Base-by-base conservation (phyloP, 257 asterid species). In the Solanum chmielewskii region DNA sequence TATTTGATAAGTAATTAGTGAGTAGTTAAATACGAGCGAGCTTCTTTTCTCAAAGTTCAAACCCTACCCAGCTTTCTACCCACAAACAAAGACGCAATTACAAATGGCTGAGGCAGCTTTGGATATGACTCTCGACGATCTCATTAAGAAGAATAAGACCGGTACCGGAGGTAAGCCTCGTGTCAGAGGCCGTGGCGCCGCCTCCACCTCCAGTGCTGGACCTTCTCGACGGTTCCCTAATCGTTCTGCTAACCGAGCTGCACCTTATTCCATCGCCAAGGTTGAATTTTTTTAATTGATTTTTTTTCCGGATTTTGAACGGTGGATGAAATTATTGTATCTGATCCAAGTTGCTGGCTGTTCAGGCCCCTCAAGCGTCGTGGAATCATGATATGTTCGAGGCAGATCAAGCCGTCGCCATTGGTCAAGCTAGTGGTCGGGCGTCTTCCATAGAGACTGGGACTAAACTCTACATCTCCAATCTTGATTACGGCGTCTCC, bases 401-500 rank as follows among this genome's bases (percentile, higher is more conserved):
- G 45, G 92, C 86, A 84, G 89, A 86, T 84, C 90, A 87, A 14
- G 85, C 69, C 59, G 86, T 87, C 12, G 78, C 70, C 83, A 62
- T 89, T 56, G 89, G 86, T 7, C 92, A 91, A 62, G 64, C 64
- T 31, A 89, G 89, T 11, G 98, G 92, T 15, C 94, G 93, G 47
- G 85, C 94, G 14, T 91, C 98, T 80, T 91, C 92, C 83, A 97
- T 97, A 64, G 99, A 96, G 94, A 97, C 99, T 9, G 99, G 99
- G 88, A 94, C 98, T 3, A 97, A 97, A 91, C 91, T 97, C n/a
- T 97, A 95, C 90, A 92, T 96, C 62, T 97, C 99, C 35, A 96
- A 97, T 92, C 92, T 97, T 16, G 99, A 97, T 70, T 96, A 96
- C 52, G 96, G 98, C 9, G 99, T 97, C 68, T 95, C 99, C 9